Percentiles rank a stretch among this genome's conserved stretches.
Evolutionary conservation across 805 yeast genomes (phyloP).

Genomic region (Lipomyces mesembrius): DNA sequence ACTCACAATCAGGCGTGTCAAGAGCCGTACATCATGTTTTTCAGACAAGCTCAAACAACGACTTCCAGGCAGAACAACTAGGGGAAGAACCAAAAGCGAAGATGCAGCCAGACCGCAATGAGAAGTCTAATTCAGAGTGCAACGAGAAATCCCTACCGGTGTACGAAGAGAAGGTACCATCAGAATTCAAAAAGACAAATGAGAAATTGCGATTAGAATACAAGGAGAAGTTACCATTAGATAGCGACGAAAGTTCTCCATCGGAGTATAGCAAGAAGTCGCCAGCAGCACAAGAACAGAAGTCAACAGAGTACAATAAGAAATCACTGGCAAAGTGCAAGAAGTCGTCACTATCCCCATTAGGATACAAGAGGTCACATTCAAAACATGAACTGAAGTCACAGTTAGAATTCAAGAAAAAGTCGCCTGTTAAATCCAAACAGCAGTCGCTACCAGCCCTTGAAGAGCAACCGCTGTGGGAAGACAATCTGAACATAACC

Average conservation of each 20-base stretch:
- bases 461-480: not conserved
- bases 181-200: not conserved
- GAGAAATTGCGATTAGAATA: not conserved
- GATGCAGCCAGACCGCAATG: not conserved
- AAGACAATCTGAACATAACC: not conserved
- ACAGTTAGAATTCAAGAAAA: not conserved
- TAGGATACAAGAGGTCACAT: not conserved
- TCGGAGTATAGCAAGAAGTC: not conserved
- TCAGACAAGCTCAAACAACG: not conserved
- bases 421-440: not conserved
- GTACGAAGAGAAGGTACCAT: not conserved
- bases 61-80: not conserved
- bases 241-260: not conserved
- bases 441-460: not conserved
- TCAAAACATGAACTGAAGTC: not conserved
- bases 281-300: not conserved
- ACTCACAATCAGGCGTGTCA: not conserved
- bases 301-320: not conserved
- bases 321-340: not conserved
- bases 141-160: not conserved
- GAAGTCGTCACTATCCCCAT: not conserved
- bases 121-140: not conserved
- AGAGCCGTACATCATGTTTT: not conserved
- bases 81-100: not conserved
- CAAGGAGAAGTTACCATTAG: not conserved